A percentile compares a stretch with the other conserved stretches of the same genome.
Evolutionary conservation across 768 basidiomycete genomes (phyloP).

Genomic region (Dacryopinax spathularia): DNA sequence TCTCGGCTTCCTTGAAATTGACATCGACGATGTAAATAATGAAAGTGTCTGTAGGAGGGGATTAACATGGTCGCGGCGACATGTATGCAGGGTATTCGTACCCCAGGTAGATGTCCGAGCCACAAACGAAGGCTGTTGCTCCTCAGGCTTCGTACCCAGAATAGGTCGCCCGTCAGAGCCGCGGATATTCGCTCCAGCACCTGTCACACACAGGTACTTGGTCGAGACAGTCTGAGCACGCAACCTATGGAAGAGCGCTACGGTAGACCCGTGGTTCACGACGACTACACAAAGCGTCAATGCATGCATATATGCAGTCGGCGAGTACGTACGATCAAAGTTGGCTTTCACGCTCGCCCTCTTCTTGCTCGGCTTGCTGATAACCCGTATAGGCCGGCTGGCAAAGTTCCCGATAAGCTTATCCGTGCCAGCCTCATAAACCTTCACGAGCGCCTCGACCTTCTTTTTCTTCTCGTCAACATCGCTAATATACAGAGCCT

Average conservation of each 20-base stretch:
- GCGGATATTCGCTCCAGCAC: slow-evolving; percentile 80
- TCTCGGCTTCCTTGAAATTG: slow-evolving; percentile 54
- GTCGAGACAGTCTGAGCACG: slow-evolving; percentile 92
- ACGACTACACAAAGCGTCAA: slow-evolving; percentile 43
- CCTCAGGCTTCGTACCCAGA: slow-evolving; percentile 57
- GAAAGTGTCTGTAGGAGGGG: slow-evolving; percentile 53
- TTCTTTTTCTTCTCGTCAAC: slow-evolving; percentile 92
- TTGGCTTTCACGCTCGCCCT: slow-evolving; percentile 77
- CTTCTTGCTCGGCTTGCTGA: slow-evolving; percentile 97
- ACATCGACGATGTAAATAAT: slow-evolving; percentile 97
- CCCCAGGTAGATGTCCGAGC: slow-evolving; percentile 84
- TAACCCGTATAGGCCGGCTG: slow-evolving; percentile 92
- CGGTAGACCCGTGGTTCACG: slow-evolving; percentile 89
- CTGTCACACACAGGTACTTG: slow-evolving; percentile 90
- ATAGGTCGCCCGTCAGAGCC: slow-evolving; percentile 83
- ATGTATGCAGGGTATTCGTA: slow-evolving; percentile 25
- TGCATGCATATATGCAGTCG: not conserved
- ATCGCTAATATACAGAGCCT: slow-evolving; percentile 88
- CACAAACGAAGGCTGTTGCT: slow-evolving; percentile 72
- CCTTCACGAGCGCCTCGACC: slow-evolving; percentile 83
- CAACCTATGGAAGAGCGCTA: slow-evolving; percentile 89
- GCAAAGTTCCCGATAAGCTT: slow-evolving; percentile 79
- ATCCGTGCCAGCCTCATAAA: slow-evolving; percentile 64
- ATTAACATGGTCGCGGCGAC: not conserved
- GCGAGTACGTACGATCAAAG: slow-evolving; percentile 54